These are phyloP conservation scores for Bonia amplexicaulis DNA, from an alignment of 176 grass and related monocot species.

Conservation along the genomic window DNA sequence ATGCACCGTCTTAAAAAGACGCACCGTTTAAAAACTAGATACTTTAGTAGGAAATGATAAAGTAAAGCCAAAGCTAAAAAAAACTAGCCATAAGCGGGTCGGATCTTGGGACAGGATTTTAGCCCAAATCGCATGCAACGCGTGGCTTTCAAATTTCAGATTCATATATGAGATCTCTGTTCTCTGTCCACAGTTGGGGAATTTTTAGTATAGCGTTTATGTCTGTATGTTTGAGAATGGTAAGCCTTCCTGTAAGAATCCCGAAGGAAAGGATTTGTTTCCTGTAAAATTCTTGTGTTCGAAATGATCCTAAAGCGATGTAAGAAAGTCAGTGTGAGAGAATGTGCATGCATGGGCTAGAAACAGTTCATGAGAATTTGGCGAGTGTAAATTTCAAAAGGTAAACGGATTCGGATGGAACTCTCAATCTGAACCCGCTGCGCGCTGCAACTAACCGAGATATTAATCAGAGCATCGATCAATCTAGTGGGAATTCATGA, in stretches of 20 bases:
- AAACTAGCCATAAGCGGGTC: not conserved
- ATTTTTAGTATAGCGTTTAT: not conserved
- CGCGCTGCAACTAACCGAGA: not conserved
- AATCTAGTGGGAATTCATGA: slow-evolving; percentile 31
- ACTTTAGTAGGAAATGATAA: too few species aligned
- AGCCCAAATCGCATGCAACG: not conserved
- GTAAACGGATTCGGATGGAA: not conserved
- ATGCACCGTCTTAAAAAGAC: too few species aligned
- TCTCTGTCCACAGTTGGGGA: not conserved
- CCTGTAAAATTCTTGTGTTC: not conserved
- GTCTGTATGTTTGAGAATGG: not conserved
- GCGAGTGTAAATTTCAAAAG: not conserved
- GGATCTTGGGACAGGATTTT: not conserved
- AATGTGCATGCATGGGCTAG: not conserved
- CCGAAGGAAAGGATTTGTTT: not conserved
- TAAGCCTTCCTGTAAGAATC: not conserved
- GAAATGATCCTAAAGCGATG: not conserved
- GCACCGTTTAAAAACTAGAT: too few species aligned
- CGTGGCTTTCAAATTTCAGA: not conserved
- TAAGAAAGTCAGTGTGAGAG: not conserved
- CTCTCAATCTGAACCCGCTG: not conserved
- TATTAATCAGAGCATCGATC: not conserved
- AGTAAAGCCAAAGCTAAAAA: too few species aligned
- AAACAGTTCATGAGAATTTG: not conserved
- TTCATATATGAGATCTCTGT: not conserved